Conservation (phyloP, 2,329 filamentous ascomycete species). For the Colletotrichum sp. region DNA sequence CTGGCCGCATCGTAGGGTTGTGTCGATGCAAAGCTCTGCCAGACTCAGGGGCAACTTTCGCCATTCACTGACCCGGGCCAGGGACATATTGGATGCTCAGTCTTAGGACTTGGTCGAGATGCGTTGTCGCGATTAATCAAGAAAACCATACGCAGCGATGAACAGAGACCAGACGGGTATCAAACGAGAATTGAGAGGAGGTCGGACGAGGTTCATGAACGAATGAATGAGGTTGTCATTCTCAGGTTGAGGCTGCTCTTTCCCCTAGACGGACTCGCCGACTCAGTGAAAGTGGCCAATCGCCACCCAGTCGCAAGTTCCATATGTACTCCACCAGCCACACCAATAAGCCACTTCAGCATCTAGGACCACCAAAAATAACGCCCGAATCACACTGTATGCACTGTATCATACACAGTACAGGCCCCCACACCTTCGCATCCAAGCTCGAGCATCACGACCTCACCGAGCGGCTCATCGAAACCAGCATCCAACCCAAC, state of each 20-base stretch:
- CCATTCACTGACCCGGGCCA: conserved; percentile 74
- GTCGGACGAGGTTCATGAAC: neutral
- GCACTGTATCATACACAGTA: neutral
- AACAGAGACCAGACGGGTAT: neutral
- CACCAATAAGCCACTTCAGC: neutral
- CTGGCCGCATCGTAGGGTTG: conserved; percentile 91
- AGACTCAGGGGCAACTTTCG: conserved; percentile 82
- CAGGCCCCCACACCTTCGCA: neutral
- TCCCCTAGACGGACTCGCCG: neutral
- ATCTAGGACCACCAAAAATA: neutral
- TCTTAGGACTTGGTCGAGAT: neutral
- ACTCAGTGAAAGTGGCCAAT: neutral
- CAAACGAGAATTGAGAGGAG: neutral
- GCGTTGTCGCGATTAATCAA: neutral
- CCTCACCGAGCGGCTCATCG: conserved; percentile 7
- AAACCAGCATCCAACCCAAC: conserved; percentile 1
- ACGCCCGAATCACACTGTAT: neutral
- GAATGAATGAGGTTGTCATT: neutral
- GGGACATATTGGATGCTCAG: conserved; percentile 32
- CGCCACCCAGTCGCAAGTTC: neutral
- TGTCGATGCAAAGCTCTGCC: conserved; percentile 91
- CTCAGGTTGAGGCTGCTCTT: neutral
- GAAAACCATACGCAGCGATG: neutral
- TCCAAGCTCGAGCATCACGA: conserved; percentile 7
- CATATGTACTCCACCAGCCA: neutral